Percentiles rank a stretch among this genome's conserved stretches.
These are phyloP conservation scores for Phytomonas francai DNA, from an alignment of 208 protist genomes.

Conservation along the genomic window DNA sequence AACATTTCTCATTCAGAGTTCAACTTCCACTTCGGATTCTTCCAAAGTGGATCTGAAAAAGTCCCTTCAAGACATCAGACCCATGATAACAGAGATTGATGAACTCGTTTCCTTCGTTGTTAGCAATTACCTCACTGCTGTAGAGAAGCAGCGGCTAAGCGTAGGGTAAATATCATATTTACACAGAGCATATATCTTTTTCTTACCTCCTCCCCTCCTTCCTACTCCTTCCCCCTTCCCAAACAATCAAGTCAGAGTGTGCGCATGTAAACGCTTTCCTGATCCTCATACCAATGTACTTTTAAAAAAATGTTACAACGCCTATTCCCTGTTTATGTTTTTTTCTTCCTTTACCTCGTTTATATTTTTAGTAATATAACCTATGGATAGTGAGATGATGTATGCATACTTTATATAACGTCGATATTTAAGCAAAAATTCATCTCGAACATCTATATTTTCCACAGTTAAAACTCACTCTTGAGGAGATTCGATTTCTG, in stretches of 20 bases:
- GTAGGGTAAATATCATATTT: conserved; percentile 10
- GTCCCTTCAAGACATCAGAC: conserved; percentile 29
- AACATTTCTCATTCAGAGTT: neutral
- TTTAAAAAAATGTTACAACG: neutral
- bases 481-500: neutral
- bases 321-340: neutral
- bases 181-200: neutral
- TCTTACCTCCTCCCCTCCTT: no score
- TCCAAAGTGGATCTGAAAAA: conserved; percentile 14
- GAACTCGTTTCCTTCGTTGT: conserved; percentile 40
- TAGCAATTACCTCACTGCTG: conserved; percentile 31
- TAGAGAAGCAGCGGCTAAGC: conserved; percentile 62
- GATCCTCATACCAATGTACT: neutral
- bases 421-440: neutral
- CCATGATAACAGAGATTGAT: conserved; percentile 60
- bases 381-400: neutral
- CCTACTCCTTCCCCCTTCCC: no score
- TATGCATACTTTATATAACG: neutral
- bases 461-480: neutral
- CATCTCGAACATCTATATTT: neutral
- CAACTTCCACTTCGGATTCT: neutral
- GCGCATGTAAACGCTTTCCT: neutral
- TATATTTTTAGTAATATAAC: neutral
- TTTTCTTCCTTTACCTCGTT: neutral
- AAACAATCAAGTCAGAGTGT: neutral